Evolutionary conservation across 1,284 basidiomycete genomes (phyloP).

Genomic region (Moesziomyces antarcticus): DNA sequence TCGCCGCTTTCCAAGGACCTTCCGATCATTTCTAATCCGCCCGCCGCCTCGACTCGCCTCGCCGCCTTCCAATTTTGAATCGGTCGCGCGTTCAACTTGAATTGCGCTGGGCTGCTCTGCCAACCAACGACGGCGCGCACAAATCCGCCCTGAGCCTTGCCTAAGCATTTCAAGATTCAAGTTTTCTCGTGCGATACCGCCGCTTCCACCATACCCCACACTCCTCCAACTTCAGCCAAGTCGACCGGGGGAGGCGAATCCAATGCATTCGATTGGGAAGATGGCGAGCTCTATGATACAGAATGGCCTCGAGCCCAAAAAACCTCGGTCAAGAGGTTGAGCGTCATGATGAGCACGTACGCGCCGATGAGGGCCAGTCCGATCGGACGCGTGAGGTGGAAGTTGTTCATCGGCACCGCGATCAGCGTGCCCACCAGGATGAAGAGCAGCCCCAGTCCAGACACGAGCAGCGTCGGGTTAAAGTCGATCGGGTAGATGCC

Average conservation of each 20-base stretch:
- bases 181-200: conserved; percentile 22
- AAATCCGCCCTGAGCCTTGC: conserved; percentile 10
- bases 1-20: conserved; percentile 16
- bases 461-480: conserved; percentile 84
- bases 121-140: conserved; percentile 20
- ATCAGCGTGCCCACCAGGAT: conserved; percentile 82
- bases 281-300: conserved; percentile 16
- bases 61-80: background rate
- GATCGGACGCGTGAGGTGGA: conserved; percentile 81
- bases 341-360: conserved; percentile 71
- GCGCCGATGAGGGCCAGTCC: conserved; percentile 80
- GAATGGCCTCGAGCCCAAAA: conserved; percentile 38
- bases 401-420: conserved; percentile 85
- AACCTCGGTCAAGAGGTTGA: conserved; percentile 56
- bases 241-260: background rate
- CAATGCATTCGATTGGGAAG: no score
- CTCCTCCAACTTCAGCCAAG: no score
- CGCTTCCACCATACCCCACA: background rate
- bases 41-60: conserved; percentile 1
- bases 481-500: conserved; percentile 77
- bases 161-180: conserved; percentile 15
- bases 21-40: conserved; percentile 50
- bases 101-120: background rate
- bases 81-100: conserved; percentile 6
- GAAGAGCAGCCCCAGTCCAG: conserved; percentile 79